Evolutionary conservation across 257 asterid species (phyloP).

Genomic region (Mitragyna speciosa): DNA sequence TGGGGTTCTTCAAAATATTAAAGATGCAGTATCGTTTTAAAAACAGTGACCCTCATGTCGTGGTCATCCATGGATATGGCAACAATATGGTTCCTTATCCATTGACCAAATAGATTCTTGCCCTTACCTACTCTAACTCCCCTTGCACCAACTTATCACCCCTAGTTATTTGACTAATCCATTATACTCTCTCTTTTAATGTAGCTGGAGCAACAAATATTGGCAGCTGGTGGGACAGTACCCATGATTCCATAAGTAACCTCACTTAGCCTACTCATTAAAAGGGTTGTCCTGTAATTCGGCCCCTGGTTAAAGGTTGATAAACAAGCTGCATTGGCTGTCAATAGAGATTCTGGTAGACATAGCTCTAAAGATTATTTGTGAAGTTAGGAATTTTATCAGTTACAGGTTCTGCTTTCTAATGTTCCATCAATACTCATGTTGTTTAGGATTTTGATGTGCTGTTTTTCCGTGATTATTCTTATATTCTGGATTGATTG

Average conservation of each 20-base stretch:
- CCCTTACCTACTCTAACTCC: not conserved
- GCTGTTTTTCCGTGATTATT: not conserved
- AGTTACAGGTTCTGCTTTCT: not conserved
- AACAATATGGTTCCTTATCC: not conserved
- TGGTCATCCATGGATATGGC: not conserved
- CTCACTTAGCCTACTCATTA: not conserved
- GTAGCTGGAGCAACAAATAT: slow-evolving; percentile 80
- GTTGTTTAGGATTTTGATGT: not conserved
- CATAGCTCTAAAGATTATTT: not conserved
- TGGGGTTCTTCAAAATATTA: not conserved
- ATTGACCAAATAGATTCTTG: not conserved
- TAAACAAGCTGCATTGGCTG: not conserved
- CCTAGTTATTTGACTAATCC: not conserved
- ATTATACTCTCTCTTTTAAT: slow-evolving; percentile 3
- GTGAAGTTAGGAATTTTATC: not conserved
- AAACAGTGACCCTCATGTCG: not conserved
- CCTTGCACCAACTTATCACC: not conserved
- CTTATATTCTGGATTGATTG: not conserved
- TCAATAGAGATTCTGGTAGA: slow-evolving; percentile 9
- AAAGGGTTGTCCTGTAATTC: not conserved
- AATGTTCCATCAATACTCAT: not conserved
- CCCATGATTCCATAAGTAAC: slow-evolving; percentile 39
- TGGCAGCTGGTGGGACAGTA: slow-evolving; percentile 72
- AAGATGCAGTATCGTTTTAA: not conserved
- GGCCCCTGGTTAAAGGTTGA: not conserved